phyloP scores from a whole-genome alignment of 176 grass and related monocot genomes.

The Tuctoria greenei region DNA sequence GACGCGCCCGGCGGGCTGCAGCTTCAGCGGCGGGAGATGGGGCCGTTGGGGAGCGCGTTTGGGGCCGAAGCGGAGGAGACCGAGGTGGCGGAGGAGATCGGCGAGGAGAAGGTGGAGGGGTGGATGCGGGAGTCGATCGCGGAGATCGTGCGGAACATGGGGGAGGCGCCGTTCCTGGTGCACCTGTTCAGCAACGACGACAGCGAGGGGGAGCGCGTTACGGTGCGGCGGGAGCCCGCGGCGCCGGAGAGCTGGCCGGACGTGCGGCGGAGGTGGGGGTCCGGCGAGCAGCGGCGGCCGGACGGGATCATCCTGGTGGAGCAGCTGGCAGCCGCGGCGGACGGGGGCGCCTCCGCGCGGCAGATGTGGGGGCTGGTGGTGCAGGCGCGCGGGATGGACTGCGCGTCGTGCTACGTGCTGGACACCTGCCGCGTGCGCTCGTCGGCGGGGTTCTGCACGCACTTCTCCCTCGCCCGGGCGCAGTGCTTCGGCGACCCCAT shows the following conservation, averaged over 20 bases:
- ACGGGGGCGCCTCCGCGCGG: neutral
- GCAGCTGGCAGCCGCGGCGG: conserved; percentile 38
- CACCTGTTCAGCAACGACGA: conserved; percentile 47
- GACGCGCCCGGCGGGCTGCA: conserved; percentile 26
- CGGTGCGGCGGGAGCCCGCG: conserved; percentile 57
- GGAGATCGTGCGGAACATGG: conserved; percentile 58
- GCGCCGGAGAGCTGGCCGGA: conserved; percentile 53
- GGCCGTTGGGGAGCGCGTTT: neutral
- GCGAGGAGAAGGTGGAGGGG: conserved; percentile 35
- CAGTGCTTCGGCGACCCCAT: conserved; percentile 79
- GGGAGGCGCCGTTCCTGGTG: conserved; percentile 58
- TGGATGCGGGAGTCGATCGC: conserved; percentile 52
- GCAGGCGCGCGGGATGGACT: conserved; percentile 59
- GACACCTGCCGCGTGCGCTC: conserved; percentile 83
- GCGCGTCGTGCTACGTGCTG: conserved; percentile 56
- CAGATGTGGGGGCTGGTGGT: conserved; percentile 53
- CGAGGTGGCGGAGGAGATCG: conserved; percentile 6
- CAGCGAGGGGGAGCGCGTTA: conserved; percentile 42
- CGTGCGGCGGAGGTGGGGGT: conserved; percentile 56
- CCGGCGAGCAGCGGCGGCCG: conserved; percentile 41
- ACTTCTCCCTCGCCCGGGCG: conserved; percentile 80
- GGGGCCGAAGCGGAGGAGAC: neutral
- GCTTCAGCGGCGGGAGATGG: conserved; percentile 15
- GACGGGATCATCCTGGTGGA: conserved; percentile 86
- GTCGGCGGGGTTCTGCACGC: conserved; percentile 69